phyloP scores from a whole-genome alignment of 2,329 filamentous ascomycete species.

The Sordariomycetes sp. region DNA sequence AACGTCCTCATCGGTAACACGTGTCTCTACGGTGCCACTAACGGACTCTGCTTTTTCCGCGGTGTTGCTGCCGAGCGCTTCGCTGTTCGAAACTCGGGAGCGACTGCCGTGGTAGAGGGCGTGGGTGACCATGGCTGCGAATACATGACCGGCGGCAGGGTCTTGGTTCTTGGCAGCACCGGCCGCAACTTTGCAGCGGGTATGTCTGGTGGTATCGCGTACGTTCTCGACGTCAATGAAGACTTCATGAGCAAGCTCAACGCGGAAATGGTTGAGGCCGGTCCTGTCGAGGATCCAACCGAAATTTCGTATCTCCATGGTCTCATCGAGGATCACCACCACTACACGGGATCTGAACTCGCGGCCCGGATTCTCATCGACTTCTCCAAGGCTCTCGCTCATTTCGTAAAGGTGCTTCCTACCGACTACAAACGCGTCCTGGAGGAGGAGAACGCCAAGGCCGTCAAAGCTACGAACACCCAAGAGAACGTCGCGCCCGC shows the following conservation, averaged over 20 bases:
- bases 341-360: constrained; percentile 93
- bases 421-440: constrained; percentile 94
- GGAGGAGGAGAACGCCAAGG: constrained; percentile 66
- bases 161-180: constrained; percentile 75
- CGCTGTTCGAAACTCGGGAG: constrained; percentile 91
- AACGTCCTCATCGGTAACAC: constrained; percentile 90
- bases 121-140: constrained; percentile 94
- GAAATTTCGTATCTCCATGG: constrained; percentile 87
- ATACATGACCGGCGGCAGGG: constrained; percentile 96
- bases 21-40: constrained; percentile 88
- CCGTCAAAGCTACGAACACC: constrained; percentile 64
- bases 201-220: constrained; percentile 97
- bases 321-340: constrained; percentile 91
- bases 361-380: constrained; percentile 89
- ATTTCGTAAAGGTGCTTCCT: constrained; percentile 87
- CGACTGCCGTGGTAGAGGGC: constrained; percentile 90
- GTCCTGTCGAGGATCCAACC: constrained; percentile 66
- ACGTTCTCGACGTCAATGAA: constrained; percentile 77
- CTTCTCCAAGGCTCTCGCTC: constrained; percentile 79
- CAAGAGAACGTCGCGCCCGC: not conserved
- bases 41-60: constrained; percentile 89
- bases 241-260: constrained; percentile 93
- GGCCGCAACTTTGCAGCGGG: constrained; percentile 95
- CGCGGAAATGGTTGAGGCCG: constrained; percentile 92
- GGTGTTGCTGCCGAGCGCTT: constrained; percentile 94